Evolutionary conservation across 192 early-diverging fungal genomes (phyloP), one percentile per base, ranked within the genome.

Genomic region (Mortierella antarctica): DNA sequence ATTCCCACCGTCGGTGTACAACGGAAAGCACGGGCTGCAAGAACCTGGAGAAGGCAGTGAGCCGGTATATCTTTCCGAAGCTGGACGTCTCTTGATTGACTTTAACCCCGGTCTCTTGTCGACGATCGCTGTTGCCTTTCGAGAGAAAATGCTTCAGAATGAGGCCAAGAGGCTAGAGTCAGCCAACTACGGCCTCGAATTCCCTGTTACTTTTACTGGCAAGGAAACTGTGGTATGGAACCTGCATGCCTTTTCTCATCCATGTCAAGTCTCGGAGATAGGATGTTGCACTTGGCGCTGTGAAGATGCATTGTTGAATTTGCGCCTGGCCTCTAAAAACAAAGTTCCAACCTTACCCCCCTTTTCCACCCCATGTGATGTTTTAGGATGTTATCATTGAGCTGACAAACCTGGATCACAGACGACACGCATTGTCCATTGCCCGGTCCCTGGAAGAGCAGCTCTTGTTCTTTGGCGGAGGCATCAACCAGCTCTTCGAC

Each of bases 401-500:
- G 2, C 84, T 95, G 42, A 90, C 93, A 73, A 84, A 86, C 48
- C 84, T 92, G 10, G 88, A 86, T 10, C 93, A 96, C 65, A 88
- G 94, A 57, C 89, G 93, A 44, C 84, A 94, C 58, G 92, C 93
- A 1, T 82, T 95, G 42, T 83, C 93, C 3, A 82, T 95, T 40
- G 94, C 93, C 1, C 87, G 94, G 5, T 89, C 93, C 39, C 72
- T 96, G 61, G 94, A 92, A 64, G 85, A 89, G 46, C 95, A 96
- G 64, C 79, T 74, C 13, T 87, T 95, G 50, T 93, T 96, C 78
- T 91, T 92, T 73, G 92, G 95, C 65, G 93, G 95, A 67, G 93
- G 94, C 21, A 83, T 86, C 72, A 86, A 86, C 49, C 87, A 87
- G 3, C 87, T 95, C 60, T 89, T 92, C 53, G 93, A 95, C 75